A percentile compares a stretch with the other conserved stretches of the same genome.
Conservation (phyloP, 1,139 yeast species). For the Saccharomyces uvarum region DNA sequence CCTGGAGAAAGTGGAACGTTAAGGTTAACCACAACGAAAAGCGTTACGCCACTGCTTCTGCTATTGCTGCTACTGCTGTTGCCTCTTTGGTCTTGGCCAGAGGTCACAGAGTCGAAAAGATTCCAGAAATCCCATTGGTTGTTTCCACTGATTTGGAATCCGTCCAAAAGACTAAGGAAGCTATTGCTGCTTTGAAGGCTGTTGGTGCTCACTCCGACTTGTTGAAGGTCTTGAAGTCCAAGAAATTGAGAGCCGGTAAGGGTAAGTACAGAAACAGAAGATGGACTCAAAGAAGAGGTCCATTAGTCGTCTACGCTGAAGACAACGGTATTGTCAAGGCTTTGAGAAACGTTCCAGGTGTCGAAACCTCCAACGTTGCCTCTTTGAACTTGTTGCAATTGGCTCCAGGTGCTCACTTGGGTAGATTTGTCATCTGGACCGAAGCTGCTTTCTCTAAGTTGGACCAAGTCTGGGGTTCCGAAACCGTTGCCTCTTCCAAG, state of each 20-base stretch:
- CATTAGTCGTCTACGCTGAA: slow-evolving; percentile 95
- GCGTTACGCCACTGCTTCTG: slow-evolving; percentile 99
- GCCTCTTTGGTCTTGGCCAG: slow-evolving; percentile 98
- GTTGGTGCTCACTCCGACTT: slow-evolving; percentile 98
- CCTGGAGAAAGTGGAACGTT: slow-evolving; percentile 99
- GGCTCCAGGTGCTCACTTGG: slow-evolving; percentile 99
- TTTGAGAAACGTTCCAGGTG: slow-evolving; percentile 99
- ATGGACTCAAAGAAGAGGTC: slow-evolving; percentile 99
- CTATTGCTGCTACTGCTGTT: slow-evolving; percentile 98
- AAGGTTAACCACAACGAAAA: slow-evolving; percentile 99
- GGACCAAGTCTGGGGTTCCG: slow-evolving; percentile 97
- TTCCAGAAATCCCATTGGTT: slow-evolving; percentile 97
- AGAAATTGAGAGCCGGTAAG: slow-evolving; percentile 99
- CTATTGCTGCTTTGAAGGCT: slow-evolving; percentile 96
- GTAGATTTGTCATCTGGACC: slow-evolving; percentile 99
- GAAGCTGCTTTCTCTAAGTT: slow-evolving; percentile 95
- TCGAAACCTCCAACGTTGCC: slow-evolving; percentile 89
- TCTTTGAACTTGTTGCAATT: slow-evolving; percentile 94
- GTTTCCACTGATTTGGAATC: slow-evolving; percentile 90
- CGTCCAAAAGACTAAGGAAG: slow-evolving; percentile 94
- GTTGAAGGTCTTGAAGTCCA: slow-evolving; percentile 95
- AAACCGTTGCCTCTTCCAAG: slow-evolving; percentile 76
- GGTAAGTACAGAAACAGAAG: slow-evolving; percentile 99
- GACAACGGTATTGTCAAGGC: slow-evolving; percentile 98
- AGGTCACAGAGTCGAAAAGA: slow-evolving; percentile 99